A percentile compares a stretch with the other conserved stretches of the same genome.
Conservation (phyloP, 768 basidiomycete genomes). For the Collybia sp. region DNA sequence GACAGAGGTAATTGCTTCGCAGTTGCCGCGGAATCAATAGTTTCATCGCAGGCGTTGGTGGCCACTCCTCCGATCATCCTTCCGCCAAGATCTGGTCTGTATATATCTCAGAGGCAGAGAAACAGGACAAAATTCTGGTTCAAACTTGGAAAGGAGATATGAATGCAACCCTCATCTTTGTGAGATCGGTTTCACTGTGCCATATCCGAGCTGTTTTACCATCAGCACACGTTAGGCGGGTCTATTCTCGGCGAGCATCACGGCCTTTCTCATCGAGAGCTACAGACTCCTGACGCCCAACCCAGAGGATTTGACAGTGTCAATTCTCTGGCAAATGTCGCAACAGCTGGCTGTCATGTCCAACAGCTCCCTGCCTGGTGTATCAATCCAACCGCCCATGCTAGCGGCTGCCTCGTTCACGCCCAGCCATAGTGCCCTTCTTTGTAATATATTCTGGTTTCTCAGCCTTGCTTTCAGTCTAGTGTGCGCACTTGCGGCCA, state of each 20-base stretch:
- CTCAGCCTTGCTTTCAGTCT: conserved; percentile 39
- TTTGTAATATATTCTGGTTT: conserved; percentile 42
- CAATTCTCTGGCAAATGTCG: conserved; percentile 25
- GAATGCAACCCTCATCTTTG: conserved; percentile 36
- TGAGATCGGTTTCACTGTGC: conserved; percentile 10
- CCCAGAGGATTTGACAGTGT: conserved; percentile 17
- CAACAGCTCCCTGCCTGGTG: conserved; percentile 7
- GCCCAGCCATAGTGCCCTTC: conserved; percentile 22
- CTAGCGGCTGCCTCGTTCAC: conserved; percentile 9
- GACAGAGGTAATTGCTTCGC: too few species aligned
- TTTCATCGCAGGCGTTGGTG: background rate
- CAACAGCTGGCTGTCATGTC: conserved; percentile 19
- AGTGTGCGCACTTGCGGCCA: conserved; percentile 35
- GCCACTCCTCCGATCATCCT: conserved; percentile 12
- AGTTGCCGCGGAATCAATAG: too few species aligned
- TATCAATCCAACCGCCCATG: conserved; percentile 1
- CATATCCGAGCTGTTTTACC: background rate
- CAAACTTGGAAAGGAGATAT: conserved; percentile 36
- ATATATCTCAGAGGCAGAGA: conserved; percentile 28
- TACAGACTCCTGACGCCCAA: conserved; percentile 27
- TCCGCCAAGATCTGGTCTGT: conserved; percentile 33
- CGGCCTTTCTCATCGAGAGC: conserved; percentile 34
- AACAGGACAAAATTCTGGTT: conserved; percentile 23
- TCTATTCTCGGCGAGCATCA: conserved; percentile 34
- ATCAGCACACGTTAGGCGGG: conserved; percentile 21